Conservation (phyloP, 164 flowering plant genomes). For the Euptelea pleiosperma region DNA sequence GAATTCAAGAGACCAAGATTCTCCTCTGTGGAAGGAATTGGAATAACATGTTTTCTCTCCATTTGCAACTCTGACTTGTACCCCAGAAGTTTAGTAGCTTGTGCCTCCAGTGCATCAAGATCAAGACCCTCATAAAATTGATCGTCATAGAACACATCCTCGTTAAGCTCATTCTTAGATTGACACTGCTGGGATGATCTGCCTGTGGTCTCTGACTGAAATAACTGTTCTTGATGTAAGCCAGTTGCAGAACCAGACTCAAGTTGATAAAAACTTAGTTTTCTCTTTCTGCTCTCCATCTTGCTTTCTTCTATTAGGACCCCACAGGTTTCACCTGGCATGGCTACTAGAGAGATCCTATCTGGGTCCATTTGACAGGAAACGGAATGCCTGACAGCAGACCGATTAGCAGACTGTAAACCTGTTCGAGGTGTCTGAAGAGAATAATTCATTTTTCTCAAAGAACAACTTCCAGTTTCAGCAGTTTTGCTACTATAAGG, state of each 20-base stretch:
- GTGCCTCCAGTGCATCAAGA: slow-evolving; percentile 85
- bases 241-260: slow-evolving; percentile 33
- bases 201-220: slow-evolving; percentile 19
- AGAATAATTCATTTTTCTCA: slow-evolving; percentile 26
- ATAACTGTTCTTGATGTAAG: slow-evolving; percentile 33
- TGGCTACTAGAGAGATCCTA: slow-evolving; percentile 13
- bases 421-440: slow-evolving; percentile 30
- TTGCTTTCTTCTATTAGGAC: slow-evolving; percentile 20
- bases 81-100: slow-evolving; percentile 59
- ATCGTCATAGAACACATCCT: slow-evolving; percentile 50
- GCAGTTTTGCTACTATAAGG: slow-evolving; percentile 20
- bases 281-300: slow-evolving; percentile 51
- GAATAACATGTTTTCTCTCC: slow-evolving; percentile 19
- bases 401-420: slow-evolving; percentile 22
- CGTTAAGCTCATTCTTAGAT: slow-evolving; percentile 20
- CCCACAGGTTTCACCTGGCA: slow-evolving; percentile 21
- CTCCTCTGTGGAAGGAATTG: slow-evolving; percentile 17
- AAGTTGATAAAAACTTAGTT: slow-evolving; percentile 33
- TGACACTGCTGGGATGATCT: slow-evolving; percentile 18
- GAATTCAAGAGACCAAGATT: slow-evolving; percentile 23
- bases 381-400: slow-evolving; percentile 20
- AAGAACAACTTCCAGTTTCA: slow-evolving; percentile 33
- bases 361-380: slow-evolving; percentile 18
- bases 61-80: slow-evolving; percentile 28
- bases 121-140: slow-evolving; percentile 69